Conservation (phyloP, 2,329 filamentous ascomycete species). For the Colletotrichum truncatum region DNA sequence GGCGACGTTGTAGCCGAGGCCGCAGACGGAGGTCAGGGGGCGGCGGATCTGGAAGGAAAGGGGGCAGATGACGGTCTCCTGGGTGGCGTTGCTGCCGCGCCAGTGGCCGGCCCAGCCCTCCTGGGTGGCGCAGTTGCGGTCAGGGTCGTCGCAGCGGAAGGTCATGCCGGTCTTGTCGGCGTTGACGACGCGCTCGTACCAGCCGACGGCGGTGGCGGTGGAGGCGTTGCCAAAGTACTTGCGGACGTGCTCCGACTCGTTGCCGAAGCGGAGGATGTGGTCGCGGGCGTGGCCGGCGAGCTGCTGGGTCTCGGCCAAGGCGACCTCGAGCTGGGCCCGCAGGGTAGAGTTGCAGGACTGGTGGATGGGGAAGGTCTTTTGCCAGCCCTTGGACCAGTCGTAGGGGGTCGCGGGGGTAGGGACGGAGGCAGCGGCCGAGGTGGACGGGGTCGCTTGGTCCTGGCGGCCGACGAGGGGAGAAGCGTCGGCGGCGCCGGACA, state of each 20-base stretch:
- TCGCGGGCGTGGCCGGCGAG: slow-evolving; percentile 70
- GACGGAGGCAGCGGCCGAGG: slow-evolving; percentile 29
- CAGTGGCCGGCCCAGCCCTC: slow-evolving; percentile 72
- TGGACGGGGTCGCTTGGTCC: slow-evolving; percentile 32
- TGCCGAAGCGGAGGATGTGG: slow-evolving; percentile 67
- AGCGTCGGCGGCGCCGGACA: slow-evolving; percentile 33
- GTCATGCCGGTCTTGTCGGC: slow-evolving; percentile 65
- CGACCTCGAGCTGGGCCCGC: slow-evolving; percentile 61
- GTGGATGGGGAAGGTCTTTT: slow-evolving; percentile 61
- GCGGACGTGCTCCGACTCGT: slow-evolving; percentile 65
- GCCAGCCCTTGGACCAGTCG: slow-evolving; percentile 44
- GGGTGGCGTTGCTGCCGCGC: slow-evolving; percentile 70
- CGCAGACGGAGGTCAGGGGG: slow-evolving; percentile 68
- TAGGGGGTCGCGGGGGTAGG: slow-evolving; percentile 36
- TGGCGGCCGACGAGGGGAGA: slow-evolving; percentile 39
- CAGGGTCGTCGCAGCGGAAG: slow-evolving; percentile 76
- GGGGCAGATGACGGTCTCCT: slow-evolving; percentile 76
- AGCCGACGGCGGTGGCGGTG: slow-evolving; percentile 67
- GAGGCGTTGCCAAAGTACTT: slow-evolving; percentile 74
- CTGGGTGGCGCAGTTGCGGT: slow-evolving; percentile 67
- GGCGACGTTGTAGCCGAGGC: slow-evolving; percentile 69
- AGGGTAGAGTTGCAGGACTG: slow-evolving; percentile 73
- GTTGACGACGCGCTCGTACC: slow-evolving; percentile 67
- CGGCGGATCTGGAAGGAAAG: slow-evolving; percentile 67
- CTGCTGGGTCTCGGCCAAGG: slow-evolving; percentile 65